phyloP scores from a whole-genome alignment of 148 eudicot genomes.

The Heliamphora exappendiculata region DNA sequence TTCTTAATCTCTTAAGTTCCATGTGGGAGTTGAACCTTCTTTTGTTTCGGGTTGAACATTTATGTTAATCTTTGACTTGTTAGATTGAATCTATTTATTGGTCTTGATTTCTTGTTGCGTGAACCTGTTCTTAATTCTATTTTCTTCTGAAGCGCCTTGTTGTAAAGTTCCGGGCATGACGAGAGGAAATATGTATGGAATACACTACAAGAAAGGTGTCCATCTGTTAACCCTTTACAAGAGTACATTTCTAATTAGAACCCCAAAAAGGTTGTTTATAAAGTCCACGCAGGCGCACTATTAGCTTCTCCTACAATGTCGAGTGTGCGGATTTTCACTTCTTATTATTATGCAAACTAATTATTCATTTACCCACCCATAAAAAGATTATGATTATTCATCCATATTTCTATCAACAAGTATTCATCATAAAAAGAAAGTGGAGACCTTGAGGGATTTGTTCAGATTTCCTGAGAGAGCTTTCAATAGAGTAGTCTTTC shows the following conservation, averaged over 20 bases:
- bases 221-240: neutral
- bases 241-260: neutral
- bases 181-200: too few species aligned
- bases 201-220: too few species aligned
- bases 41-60: too few species aligned
- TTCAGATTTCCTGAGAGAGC: conserved; percentile 66
- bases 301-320: neutral
- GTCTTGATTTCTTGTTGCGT: too few species aligned
- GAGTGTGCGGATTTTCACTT: neutral
- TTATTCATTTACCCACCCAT: too few species aligned
- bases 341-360: neutral
- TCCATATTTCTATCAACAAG: neutral
- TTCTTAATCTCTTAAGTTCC: too few species aligned
- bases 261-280: neutral
- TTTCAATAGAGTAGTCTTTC: conserved; percentile 66
- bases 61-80: too few species aligned
- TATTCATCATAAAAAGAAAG: neutral
- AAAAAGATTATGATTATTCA: neutral
- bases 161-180: too few species aligned
- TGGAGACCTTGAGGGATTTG: conserved; percentile 57
- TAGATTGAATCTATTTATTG: too few species aligned
- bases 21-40: too few species aligned
- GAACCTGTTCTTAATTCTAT: too few species aligned
- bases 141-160: too few species aligned
- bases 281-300: neutral